Evolutionary conservation across 2,329 filamentous ascomycete genomes (phyloP).

Genomic region (Botryotinia narcissicola): DNA sequence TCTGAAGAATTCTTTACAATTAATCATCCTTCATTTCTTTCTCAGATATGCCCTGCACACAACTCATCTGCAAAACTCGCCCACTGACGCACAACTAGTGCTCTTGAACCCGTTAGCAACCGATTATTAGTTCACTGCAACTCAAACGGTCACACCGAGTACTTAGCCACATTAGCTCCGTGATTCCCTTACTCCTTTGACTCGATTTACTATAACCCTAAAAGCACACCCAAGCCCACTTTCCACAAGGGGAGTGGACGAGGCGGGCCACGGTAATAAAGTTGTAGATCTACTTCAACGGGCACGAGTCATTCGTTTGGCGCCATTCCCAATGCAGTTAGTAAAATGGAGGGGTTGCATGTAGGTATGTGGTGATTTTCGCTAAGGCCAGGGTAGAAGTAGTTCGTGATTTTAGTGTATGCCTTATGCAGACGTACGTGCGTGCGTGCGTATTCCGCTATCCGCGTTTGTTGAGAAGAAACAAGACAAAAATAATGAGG

Average conservation of each 20-base stretch:
- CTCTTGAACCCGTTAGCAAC: background rate
- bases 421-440: background rate
- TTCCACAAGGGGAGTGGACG: background rate
- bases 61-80: background rate
- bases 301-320: conserved; percentile 1
- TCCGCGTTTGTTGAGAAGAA: background rate
- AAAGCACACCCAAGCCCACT: background rate
- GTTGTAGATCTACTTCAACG: conserved; percentile 5
- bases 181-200: background rate
- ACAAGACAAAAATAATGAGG: background rate
- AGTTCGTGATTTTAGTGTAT: background rate
- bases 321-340: background rate
- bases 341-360: background rate
- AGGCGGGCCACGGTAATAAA: background rate
- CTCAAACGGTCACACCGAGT: conserved; percentile 8
- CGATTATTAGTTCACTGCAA: background rate
- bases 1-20: background rate
- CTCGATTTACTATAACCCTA: background rate
- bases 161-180: background rate
- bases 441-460: background rate
- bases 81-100: background rate
- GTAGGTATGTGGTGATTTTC: background rate
- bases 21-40: background rate
- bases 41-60: background rate
- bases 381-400: background rate